Evolutionary conservation across 208 protist species (phyloP), one percentile per base, ranked within the genome.

Genomic region (Strigomonas oncopelti): DNA sequence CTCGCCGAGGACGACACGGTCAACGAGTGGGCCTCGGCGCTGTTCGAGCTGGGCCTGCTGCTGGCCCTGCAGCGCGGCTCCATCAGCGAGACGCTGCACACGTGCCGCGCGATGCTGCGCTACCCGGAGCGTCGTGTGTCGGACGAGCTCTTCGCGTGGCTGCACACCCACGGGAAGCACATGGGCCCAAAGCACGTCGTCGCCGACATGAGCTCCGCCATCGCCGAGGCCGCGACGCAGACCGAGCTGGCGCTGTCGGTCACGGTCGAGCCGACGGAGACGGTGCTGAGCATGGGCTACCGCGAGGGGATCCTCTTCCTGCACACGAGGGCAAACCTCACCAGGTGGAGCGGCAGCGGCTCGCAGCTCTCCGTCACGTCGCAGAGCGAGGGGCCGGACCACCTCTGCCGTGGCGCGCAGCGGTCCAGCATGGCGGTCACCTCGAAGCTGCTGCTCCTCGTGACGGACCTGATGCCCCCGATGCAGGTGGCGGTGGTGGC

Each of bases 41-140:
- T 94, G 32, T 14, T 90, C 7, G 85, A 91, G 59, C 77, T 96
- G 32, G 74, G 88, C 8, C 29, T 91, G 20, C 59, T 95, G 31
- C 65, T 96, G 28, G 63, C 88, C 0, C 65, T 94, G 48, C 92
- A 95, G 61, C 77, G 87, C 48, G 90, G 88, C 13, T 38, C 75
- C 29, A 80, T 94, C 25, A 86, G 83, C 59, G 86, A 94, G 61
- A 65, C 86, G 51, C 67, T 96, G 60, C 80, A 85, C 1, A 69
- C 75, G 24, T 82, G 74, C 18, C 83, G 88, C 18, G 71, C 82
- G 51, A 75, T 96, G 32, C 74, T 96, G 20, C 83, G 81, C 29
- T 42, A 64, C 25, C 83, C 87, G 13, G 29, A 36, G 0, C 55
- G 63, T 2, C 24, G 60, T 25, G 60, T 86, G 1, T 91, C 86